A percentile compares a stretch with the other conserved stretches of the same genome.
Evolutionary conservation across 305 asterid species (phyloP).

Genomic region (Fraxinus sp.): DNA sequence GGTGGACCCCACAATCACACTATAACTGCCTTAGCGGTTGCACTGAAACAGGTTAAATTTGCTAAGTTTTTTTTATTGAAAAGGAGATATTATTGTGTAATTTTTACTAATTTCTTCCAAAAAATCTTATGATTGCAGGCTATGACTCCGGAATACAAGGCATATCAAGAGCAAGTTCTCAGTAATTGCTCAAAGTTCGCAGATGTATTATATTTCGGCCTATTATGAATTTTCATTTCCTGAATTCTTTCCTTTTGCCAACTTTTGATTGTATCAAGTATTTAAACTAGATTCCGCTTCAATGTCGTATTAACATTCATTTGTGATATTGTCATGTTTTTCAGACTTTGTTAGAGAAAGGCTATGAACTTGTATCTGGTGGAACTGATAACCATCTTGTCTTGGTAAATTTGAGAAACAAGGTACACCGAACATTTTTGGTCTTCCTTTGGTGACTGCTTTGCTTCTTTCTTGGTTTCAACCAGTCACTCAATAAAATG

Average conservation of each 20-base stretch:
- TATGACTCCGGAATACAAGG: slow-evolving; percentile 85
- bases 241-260: slow-evolving; percentile 10
- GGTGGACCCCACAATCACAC: slow-evolving; percentile 89
- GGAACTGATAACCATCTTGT: slow-evolving; percentile 98
- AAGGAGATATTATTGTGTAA: background rate
- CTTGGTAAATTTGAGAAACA: slow-evolving; percentile 70
- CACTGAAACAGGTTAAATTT: slow-evolving; percentile 55
- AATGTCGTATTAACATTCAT: background rate
- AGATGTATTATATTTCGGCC: slow-evolving; percentile 48
- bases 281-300: background rate
- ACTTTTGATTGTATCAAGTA: background rate
- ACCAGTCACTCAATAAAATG: slow-evolving; percentile 1
- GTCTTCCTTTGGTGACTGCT: background rate
- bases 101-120: slow-evolving; percentile 1
- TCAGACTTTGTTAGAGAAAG: slow-evolving; percentile 69
- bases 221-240: slow-evolving; percentile 9
- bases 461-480: slow-evolving; percentile 5
- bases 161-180: slow-evolving; percentile 90
- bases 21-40: slow-evolving; percentile 72
- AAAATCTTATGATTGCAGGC: slow-evolving; percentile 44
- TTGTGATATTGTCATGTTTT: slow-evolving; percentile 3
- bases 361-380: slow-evolving; percentile 85
- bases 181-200: slow-evolving; percentile 82
- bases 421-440: slow-evolving; percentile 40
- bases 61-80: background rate